Percentiles rank a stretch among this genome's conserved stretches.
Conservation (phyloP, 495 filamentous ascomycete genomes). For the Neurospora africana region DNA sequence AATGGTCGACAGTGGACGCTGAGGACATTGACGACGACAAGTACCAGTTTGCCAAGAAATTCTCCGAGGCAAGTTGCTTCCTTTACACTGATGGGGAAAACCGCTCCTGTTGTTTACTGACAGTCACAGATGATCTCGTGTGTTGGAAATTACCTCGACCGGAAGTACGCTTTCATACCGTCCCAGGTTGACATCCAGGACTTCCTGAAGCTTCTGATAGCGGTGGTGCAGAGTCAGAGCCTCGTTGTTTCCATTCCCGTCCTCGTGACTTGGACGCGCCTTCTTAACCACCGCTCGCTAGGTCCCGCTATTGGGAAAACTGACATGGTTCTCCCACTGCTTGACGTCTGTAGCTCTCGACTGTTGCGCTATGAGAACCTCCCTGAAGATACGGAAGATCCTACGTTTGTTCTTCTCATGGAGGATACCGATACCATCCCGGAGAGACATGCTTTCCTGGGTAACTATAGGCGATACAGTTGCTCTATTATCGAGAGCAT, state of each 20-base stretch:
- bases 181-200: slow-evolving; percentile 50
- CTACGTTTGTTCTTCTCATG: slow-evolving; percentile 67
- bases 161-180: slow-evolving; percentile 52
- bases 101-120: slow-evolving; percentile 9
- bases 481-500: slow-evolving; percentile 74
- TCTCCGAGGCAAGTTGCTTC: slow-evolving; percentile 61
- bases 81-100: background rate
- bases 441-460: slow-evolving; percentile 92
- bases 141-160: slow-evolving; percentile 71
- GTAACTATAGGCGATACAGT: slow-evolving; percentile 89
- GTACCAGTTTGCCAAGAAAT: slow-evolving; percentile 84
- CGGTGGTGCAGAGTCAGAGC: slow-evolving; percentile 72
- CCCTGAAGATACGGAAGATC: slow-evolving; percentile 67
- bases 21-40: slow-evolving; percentile 79
- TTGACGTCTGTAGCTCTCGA: slow-evolving; percentile 68
- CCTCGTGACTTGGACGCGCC: slow-evolving; percentile 77
- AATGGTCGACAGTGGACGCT: slow-evolving; percentile 72
- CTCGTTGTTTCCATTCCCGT: slow-evolving; percentile 86
- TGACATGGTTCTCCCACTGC: slow-evolving; percentile 58
- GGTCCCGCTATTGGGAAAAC: slow-evolving; percentile 54
- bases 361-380: slow-evolving; percentile 78
- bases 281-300: slow-evolving; percentile 58
- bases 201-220: slow-evolving; percentile 69
- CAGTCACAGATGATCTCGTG: slow-evolving; percentile 63
- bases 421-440: slow-evolving; percentile 94